A percentile compares a stretch with the other conserved stretches of the same genome.
These are phyloP conservation scores for Nicotiana obtusifolia DNA, from an alignment of 257 asterid genomes.

Conservation along the genomic window DNA sequence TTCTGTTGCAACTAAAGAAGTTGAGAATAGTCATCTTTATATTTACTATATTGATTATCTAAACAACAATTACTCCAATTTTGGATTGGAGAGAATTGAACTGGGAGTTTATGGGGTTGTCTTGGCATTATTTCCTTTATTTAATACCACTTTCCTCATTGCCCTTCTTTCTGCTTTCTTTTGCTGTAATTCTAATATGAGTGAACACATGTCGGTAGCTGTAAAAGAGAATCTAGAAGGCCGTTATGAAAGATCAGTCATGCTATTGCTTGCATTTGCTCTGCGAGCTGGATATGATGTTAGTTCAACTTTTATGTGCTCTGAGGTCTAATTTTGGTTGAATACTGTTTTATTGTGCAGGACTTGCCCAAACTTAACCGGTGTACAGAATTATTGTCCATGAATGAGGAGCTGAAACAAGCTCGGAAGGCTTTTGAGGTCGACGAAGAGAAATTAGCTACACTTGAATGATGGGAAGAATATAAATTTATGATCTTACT, in stretches of 20 bases:
- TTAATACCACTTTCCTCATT: not conserved
- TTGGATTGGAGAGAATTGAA: not conserved
- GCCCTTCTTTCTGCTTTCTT: not conserved
- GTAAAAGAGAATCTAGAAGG: not conserved
- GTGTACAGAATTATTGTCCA: conserved; percentile 69
- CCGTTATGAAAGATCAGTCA: not conserved
- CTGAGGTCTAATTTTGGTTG: not conserved
- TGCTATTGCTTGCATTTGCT: not conserved
- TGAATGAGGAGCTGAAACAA: conserved; percentile 91
- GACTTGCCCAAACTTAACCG: conserved; percentile 54
- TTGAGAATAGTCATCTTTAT: not conserved
- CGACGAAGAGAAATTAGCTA: conserved; percentile 79
- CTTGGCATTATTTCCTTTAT: not conserved
- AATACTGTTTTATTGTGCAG: conserved; percentile 27
- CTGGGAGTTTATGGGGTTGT: not conserved
- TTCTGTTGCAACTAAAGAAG: not conserved
- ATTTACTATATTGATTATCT: not conserved
- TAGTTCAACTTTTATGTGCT: not conserved
- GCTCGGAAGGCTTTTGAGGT: conserved; percentile 78
- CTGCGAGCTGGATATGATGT: not conserved
- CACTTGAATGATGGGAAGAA: conserved; percentile 35
- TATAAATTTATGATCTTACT: not conserved
- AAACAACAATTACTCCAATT: not conserved
- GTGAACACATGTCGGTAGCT: not conserved
- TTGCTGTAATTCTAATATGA: not conserved